Evolutionary conservation across 805 yeast species (phyloP).

Genomic region (Yarrowia sp.): DNA sequence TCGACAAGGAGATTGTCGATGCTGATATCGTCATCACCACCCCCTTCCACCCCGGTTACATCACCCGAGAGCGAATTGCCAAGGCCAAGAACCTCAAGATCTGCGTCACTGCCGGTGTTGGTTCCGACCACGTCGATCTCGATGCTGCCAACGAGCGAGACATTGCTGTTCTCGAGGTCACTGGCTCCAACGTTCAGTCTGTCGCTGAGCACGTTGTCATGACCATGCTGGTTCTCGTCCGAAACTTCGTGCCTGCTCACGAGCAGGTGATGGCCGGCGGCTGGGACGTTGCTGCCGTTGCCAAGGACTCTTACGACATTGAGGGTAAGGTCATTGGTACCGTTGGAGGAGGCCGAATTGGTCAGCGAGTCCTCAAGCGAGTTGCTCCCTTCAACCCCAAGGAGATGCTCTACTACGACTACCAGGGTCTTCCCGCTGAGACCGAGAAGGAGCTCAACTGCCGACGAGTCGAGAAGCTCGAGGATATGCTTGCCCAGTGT

Average conservation of each 20-base stretch:
- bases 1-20: slow-evolving; percentile 61
- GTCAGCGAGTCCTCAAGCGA: slow-evolving; percentile 71
- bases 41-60: slow-evolving; percentile 5
- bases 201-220: slow-evolving; percentile 80
- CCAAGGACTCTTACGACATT: slow-evolving; percentile 69
- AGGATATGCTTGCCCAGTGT: slow-evolving; percentile 30
- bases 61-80: slow-evolving; percentile 47
- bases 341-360: slow-evolving; percentile 80
- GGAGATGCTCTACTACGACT: slow-evolving; percentile 71
- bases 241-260: slow-evolving; percentile 79
- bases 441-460: slow-evolving; percentile 39
- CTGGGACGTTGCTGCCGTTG: slow-evolving; percentile 78
- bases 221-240: slow-evolving; percentile 67
- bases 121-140: slow-evolving; percentile 71
- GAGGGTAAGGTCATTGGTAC: slow-evolving; percentile 70
- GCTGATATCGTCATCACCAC: slow-evolving; percentile 59
- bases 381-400: slow-evolving; percentile 70
- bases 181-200: slow-evolving; percentile 76
- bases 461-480: slow-evolving; percentile 57
- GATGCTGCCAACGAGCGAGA: slow-evolving; percentile 59
- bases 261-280: slow-evolving; percentile 57
- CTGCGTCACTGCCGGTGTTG: slow-evolving; percentile 75
- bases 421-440: slow-evolving; percentile 61
- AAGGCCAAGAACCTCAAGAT: slow-evolving; percentile 65
- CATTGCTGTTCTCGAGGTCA: slow-evolving; percentile 72